A percentile compares a stretch with the other conserved stretches of the same genome.
Conservation (phyloP, 1,139 yeast species). For the Hansenula lynferdii region DNA sequence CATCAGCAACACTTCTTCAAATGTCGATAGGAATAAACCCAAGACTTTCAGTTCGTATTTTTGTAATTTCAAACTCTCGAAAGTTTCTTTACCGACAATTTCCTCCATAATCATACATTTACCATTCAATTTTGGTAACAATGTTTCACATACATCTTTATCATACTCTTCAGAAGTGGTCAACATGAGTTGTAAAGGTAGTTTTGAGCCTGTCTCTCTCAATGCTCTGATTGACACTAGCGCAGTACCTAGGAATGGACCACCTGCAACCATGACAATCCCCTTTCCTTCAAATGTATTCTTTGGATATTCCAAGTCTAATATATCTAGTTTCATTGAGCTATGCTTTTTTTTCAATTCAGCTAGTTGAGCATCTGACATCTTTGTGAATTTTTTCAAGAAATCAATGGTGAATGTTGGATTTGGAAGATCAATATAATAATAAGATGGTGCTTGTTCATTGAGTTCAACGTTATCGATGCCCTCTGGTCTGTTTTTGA, state of each 20-base stretch:
- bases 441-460: constrained; percentile 22
- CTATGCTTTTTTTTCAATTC: constrained; percentile 19
- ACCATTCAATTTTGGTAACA: constrained; percentile 48
- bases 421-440: constrained; percentile 19
- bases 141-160: constrained; percentile 43
- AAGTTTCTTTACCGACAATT: constrained; percentile 35
- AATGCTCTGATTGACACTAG: constrained; percentile 48
- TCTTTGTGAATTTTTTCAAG: constrained; percentile 15
- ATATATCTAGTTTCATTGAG: constrained; percentile 15
- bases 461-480: constrained; percentile 12
- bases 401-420: constrained; percentile 23
- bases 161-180: constrained; percentile 48
- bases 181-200: constrained; percentile 58
- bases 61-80: constrained; percentile 38
- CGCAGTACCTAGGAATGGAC: constrained; percentile 50
- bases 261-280: constrained; percentile 62
- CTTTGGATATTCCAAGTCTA: constrained; percentile 18
- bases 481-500: constrained; percentile 18
- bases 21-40: constrained; percentile 50
- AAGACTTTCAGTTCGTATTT: constrained; percentile 57
- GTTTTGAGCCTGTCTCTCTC: constrained; percentile 46
- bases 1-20: constrained; percentile 49
- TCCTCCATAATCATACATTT: constrained; percentile 47
- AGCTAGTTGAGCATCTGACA: constrained; percentile 16
- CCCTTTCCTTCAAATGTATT: constrained; percentile 50